Conservation (phyloP, 140 eudicot species). For the Anethum foeniculum region DNA sequence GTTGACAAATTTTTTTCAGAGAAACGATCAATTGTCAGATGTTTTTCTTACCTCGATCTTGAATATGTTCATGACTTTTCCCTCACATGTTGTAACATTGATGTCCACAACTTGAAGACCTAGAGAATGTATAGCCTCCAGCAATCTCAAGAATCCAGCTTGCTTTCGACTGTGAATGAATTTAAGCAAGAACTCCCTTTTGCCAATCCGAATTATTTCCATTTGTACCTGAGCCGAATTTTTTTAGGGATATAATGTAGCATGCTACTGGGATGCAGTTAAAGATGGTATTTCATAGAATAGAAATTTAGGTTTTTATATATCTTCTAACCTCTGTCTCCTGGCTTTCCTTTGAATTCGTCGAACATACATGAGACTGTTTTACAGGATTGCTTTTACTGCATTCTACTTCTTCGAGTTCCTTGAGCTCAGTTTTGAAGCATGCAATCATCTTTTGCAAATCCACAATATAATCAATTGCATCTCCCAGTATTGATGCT, state of each 20-base stretch:
- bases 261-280: background rate
- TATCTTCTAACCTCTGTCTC: slow-evolving; percentile 35
- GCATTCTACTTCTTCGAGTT: slow-evolving; percentile 33
- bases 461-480: slow-evolving; percentile 64
- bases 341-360: slow-evolving; percentile 15
- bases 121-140: slow-evolving; percentile 50
- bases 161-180: slow-evolving; percentile 30
- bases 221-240: slow-evolving; percentile 42
- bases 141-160: slow-evolving; percentile 45
- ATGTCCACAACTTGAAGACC: slow-evolving; percentile 53
- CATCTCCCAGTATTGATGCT: slow-evolving; percentile 70
- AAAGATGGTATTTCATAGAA: background rate
- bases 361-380: slow-evolving; percentile 12
- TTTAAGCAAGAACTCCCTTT: slow-evolving; percentile 40
- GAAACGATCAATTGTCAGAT: background rate
- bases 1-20: background rate
- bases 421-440: slow-evolving; percentile 41
- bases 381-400: slow-evolving; percentile 22
- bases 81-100: slow-evolving; percentile 54
- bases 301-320: background rate
- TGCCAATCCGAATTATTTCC: slow-evolving; percentile 51
- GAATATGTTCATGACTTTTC: slow-evolving; percentile 42
- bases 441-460: slow-evolving; percentile 27
- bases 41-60: slow-evolving; percentile 40
- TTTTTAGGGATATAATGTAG: background rate